Percentiles rank a stretch among this genome's conserved stretches.
Evolutionary conservation across 495 filamentous ascomycete genomes (phyloP).

Genomic region (Penicillium egyptiacum): DNA sequence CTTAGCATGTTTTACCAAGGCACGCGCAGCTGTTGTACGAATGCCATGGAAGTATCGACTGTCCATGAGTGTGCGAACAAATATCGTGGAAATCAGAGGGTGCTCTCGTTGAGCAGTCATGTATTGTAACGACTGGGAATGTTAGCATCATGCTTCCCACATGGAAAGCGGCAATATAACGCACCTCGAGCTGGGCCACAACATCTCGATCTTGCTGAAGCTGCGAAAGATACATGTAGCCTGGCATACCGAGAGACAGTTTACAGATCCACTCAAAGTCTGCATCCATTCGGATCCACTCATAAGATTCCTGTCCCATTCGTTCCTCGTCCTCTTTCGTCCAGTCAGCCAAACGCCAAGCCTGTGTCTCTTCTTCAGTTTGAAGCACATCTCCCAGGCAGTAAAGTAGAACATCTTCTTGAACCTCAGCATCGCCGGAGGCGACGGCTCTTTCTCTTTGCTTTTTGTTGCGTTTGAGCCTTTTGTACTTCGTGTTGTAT

Average conservation of each 20-base stretch:
- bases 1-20: conserved; percentile 70
- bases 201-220: conserved; percentile 97
- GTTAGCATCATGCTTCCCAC: background rate
- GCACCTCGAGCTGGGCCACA: conserved; percentile 84
- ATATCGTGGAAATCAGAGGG: conserved; percentile 77
- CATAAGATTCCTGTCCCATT: conserved; percentile 96
- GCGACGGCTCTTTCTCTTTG: conserved; percentile 76
- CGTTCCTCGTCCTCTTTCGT: conserved; percentile 75
- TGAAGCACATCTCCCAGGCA: conserved; percentile 90
- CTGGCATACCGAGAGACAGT: conserved; percentile 72
- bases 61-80: conserved; percentile 87
- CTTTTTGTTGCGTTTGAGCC: conserved; percentile 86
- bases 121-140: conserved; percentile 56
- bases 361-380: conserved; percentile 71
- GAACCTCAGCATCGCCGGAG: conserved; percentile 66
- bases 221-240: conserved; percentile 97
- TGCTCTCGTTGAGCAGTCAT: conserved; percentile 60
- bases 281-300: conserved; percentile 97
- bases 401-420: conserved; percentile 86
- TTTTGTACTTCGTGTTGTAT: conserved; percentile 99
- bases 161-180: background rate
- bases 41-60: conserved; percentile 90
- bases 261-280: conserved; percentile 98
- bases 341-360: conserved; percentile 90
- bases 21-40: conserved; percentile 73